These are phyloP conservation scores for Sugiyamaella marilandica DNA, from an alignment of 805 yeast genomes.

Conservation along the genomic window DNA sequence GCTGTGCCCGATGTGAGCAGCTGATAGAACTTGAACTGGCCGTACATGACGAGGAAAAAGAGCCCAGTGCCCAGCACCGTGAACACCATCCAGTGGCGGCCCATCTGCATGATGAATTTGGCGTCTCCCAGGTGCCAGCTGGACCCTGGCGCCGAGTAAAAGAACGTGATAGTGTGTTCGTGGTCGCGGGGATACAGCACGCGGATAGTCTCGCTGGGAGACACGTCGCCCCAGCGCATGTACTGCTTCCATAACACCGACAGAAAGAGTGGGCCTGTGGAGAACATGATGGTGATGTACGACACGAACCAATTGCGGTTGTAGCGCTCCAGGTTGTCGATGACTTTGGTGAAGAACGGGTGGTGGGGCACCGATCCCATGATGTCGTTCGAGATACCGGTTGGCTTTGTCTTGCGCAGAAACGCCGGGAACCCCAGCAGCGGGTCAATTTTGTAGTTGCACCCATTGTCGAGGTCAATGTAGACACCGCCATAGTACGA, in stretches of 20 bases:
- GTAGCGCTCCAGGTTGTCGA: constrained; percentile 56
- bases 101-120: constrained; percentile 58
- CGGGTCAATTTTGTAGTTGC: constrained; percentile 73
- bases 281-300: constrained; percentile 83
- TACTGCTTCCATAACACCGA: constrained; percentile 83
- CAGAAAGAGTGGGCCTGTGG: constrained; percentile 84
- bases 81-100: constrained; percentile 65
- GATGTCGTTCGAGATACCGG: constrained; percentile 87
- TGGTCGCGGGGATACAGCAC: constrained; percentile 56
- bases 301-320: constrained; percentile 80
- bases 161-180: constrained; percentile 51
- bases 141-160: constrained; percentile 71
- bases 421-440: constrained; percentile 75
- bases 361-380: constrained; percentile 85
- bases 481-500: constrained; percentile 83
- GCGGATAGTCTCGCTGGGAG: constrained; percentile 60
- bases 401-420: constrained; percentile 78
- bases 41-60: constrained; percentile 31
- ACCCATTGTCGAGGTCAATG: constrained; percentile 84
- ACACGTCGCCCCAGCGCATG: constrained; percentile 54
- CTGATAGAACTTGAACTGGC: constrained; percentile 17
- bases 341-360: constrained; percentile 70
- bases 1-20: constrained; percentile 8
- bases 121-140: constrained; percentile 93
- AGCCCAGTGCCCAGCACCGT: constrained; percentile 52